phyloP scores from a whole-genome alignment of 805 yeast genomes.

The Starmerella powellii region DNA sequence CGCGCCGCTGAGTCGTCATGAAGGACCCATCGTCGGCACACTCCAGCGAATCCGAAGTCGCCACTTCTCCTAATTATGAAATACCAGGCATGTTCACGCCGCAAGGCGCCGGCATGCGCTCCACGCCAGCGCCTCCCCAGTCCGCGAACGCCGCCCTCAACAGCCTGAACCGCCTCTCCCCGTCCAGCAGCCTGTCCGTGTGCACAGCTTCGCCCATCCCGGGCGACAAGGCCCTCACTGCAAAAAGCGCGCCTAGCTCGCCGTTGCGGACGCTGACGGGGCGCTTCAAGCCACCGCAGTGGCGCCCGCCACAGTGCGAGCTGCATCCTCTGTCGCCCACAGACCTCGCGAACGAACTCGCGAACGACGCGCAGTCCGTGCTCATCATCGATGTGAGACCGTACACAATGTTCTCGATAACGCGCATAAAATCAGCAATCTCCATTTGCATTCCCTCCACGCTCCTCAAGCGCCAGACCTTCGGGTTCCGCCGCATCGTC shows the following conservation, averaged over 20 bases:
- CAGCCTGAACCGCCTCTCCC: too few species aligned
- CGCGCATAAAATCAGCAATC: slow-evolving; percentile 48
- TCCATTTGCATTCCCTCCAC: slow-evolving; percentile 88
- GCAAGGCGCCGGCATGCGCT: background rate
- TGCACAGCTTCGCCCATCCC: too few species aligned
- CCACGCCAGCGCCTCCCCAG: too few species aligned
- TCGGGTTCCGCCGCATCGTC: slow-evolving; percentile 37
- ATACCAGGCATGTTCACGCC: background rate
- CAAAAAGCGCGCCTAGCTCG: background rate
- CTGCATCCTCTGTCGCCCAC: slow-evolving; percentile 10
- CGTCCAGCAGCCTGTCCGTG: too few species aligned
- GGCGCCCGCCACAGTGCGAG: slow-evolving; percentile 1
- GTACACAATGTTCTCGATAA: slow-evolving; percentile 53
- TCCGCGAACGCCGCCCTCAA: too few species aligned
- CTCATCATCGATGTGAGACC: slow-evolving; percentile 72
- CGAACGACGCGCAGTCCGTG: slow-evolving; percentile 15
- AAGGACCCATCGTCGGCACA: too few species aligned
- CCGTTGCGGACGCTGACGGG: background rate
- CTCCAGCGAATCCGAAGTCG: too few species aligned
- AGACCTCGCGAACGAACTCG: slow-evolving; percentile 5
- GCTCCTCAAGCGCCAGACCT: slow-evolving; percentile 60
- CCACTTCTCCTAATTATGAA: too few species aligned
- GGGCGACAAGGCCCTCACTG: too few species aligned
- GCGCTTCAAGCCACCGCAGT: slow-evolving; percentile 6
- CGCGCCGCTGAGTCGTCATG: too few species aligned